phyloP scores from a whole-genome alignment of 441 rosid species.

The Theobroma grandiflorum region DNA sequence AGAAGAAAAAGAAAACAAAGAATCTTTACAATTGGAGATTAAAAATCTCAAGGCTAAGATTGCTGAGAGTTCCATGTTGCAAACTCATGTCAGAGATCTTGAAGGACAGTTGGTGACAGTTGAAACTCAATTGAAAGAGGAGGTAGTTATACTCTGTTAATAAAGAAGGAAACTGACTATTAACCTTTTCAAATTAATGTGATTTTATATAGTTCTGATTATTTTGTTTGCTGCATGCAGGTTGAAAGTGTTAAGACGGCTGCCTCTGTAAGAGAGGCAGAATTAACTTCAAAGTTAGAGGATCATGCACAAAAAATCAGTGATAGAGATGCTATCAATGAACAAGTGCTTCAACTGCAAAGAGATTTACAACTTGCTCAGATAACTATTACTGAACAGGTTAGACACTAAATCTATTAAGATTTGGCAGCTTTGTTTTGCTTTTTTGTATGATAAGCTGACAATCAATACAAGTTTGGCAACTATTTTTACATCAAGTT shows the following conservation, averaged over 20 bases:
- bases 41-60: conserved; percentile 57
- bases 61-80: conserved; percentile 62
- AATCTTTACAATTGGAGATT: conserved; percentile 58
- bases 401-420: conserved; percentile 32
- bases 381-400: conserved; percentile 59
- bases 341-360: conserved; percentile 60
- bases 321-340: conserved; percentile 52
- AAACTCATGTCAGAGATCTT: conserved; percentile 66
- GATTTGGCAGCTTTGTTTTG: neutral
- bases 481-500: neutral
- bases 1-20: conserved; percentile 61
- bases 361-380: conserved; percentile 60
- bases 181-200: neutral
- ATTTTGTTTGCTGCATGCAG: conserved; percentile 26
- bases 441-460: neutral
- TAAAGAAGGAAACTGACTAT: conserved; percentile 16
- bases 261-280: conserved; percentile 54
- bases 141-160: conserved; percentile 46
- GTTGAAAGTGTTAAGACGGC: conserved; percentile 49
- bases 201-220: neutral
- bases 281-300: conserved; percentile 56
- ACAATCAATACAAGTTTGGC: neutral
- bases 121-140: conserved; percentile 62
- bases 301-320: conserved; percentile 46
- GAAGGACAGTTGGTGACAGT: conserved; percentile 55